Evolutionary conservation across 305 asterid species (phyloP).

Genomic region (Plantago coronopus): DNA sequence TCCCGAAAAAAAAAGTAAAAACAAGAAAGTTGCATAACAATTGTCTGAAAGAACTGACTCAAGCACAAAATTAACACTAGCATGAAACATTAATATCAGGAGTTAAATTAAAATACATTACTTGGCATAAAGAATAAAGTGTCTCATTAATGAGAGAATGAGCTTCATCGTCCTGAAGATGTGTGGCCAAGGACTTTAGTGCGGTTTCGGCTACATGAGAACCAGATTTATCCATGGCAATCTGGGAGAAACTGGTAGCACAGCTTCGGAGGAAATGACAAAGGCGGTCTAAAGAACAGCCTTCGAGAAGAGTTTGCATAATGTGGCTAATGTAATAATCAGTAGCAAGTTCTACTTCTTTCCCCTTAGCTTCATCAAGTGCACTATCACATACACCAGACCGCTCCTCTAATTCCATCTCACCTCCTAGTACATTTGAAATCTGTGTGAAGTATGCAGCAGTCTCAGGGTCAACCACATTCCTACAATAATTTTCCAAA

Average conservation of each 20-base stretch:
- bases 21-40: constrained; percentile 5
- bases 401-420: constrained; percentile 73
- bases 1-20: background rate
- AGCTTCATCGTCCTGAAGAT: constrained; percentile 62
- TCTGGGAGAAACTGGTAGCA: constrained; percentile 49
- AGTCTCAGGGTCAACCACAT: constrained; percentile 81
- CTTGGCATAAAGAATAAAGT: constrained; percentile 62
- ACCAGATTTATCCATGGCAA: constrained; percentile 87
- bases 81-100: background rate
- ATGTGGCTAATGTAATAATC: constrained; percentile 94
- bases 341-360: constrained; percentile 87
- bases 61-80: background rate
- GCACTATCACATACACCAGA: constrained; percentile 75
- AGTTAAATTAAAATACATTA: constrained; percentile 14
- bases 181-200: constrained; percentile 68
- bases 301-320: constrained; percentile 81
- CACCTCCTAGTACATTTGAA: constrained; percentile 76
- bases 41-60: background rate
- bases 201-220: constrained; percentile 97
- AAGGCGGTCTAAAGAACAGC: constrained; percentile 70
- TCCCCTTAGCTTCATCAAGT: constrained; percentile 88
- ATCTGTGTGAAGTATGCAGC: constrained; percentile 80
- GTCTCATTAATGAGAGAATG: constrained; percentile 56
- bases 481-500: constrained; percentile 45
- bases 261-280: constrained; percentile 67